Evolutionary conservation across 2,329 filamentous ascomycete genomes (phyloP), one percentile per base, ranked within the genome.

Genomic region (Gyromitra esculenta): DNA sequence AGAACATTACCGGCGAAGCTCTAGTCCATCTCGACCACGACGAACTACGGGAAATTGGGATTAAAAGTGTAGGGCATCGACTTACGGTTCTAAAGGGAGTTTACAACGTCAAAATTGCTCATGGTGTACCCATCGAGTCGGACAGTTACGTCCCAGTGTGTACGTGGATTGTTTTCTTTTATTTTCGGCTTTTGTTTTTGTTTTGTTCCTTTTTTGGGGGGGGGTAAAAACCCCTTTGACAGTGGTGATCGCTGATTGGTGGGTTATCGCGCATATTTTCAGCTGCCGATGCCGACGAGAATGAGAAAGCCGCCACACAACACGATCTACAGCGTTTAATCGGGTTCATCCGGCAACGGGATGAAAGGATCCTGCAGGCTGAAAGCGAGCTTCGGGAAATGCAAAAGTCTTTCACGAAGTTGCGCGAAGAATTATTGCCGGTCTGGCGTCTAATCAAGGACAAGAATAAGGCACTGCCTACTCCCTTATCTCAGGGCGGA

Each of bases 41-140:
- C 73, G 95, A 98, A 83, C 86, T 99, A 81, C 97, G 96, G 84
- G 93, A 96, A 82, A 95, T 98, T 90, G 94, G 94, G 62, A 92
- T 99, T 79, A 87, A 87, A 78, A 98, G 95, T 84, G 93, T 97
- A 62, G 96, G 96, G 52, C 96, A 99, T 85, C 91, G 96, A 76
- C 87, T 99, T 81, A 97, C 94, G 25, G 96, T 99, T 74, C 87
- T 99, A 75, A 98, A 97, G 85, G 94, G 91, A 81, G 94, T 98
- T 70, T 98, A 97, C 85, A 94, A 98, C 82, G 91, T 96, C 82
- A 99, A 99, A 85, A 91, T 95, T 83, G 93, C 93, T 79, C 94
- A 97, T 82, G 94, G 97, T 81, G 89, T 98, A 76, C 91, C 93
- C 15, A 89, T 97, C 81, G 95, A 98, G 82, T 91, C 91, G 77